Percentiles rank a stretch among this genome's conserved stretches.
These are phyloP conservation scores for Quercus berberidifolia DNA, from an alignment of 306 rosid species.

Conservation along the genomic window DNA sequence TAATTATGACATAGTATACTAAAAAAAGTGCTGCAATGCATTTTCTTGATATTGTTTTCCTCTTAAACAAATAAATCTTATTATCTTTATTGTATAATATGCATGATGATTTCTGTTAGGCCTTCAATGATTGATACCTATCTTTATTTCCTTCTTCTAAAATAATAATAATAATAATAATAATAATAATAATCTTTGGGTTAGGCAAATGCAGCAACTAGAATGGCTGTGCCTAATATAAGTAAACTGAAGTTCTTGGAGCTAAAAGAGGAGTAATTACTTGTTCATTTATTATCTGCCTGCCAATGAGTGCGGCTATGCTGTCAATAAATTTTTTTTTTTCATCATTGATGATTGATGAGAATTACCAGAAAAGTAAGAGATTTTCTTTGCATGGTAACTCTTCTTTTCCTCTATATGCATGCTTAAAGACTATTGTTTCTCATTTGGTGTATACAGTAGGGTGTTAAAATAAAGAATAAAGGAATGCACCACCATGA, in stretches of 20 bases:
- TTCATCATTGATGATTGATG: slow-evolving; percentile 31
- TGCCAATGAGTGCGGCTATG: slow-evolving; percentile 58
- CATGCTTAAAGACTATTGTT: background rate
- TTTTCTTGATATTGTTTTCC: no score
- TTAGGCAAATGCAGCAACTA: slow-evolving; percentile 53
- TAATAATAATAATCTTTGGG: background rate
- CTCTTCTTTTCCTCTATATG: background rate
- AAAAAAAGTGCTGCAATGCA: no score
- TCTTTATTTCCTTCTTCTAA: background rate
- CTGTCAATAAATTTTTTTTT: slow-evolving; percentile 60
- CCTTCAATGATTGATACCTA: background rate
- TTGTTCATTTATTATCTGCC: slow-evolving; percentile 61
- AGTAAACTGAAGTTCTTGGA: slow-evolving; percentile 61
- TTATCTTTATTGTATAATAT: background rate
- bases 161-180: background rate
- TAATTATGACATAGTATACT: no score
- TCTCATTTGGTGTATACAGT: background rate
- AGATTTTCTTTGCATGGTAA: slow-evolving; percentile 77
- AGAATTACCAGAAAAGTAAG: slow-evolving; percentile 69
- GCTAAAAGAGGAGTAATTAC: slow-evolving; percentile 53
- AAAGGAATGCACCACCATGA: background rate
- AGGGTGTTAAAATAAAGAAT: background rate
- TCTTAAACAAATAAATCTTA: background rate
- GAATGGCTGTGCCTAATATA: slow-evolving; percentile 57
- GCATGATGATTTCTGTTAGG: background rate